These are phyloP conservation scores for Phanerochaete carnosa DNA, from an alignment of 768 basidiomycete species.

Conservation along the genomic window DNA sequence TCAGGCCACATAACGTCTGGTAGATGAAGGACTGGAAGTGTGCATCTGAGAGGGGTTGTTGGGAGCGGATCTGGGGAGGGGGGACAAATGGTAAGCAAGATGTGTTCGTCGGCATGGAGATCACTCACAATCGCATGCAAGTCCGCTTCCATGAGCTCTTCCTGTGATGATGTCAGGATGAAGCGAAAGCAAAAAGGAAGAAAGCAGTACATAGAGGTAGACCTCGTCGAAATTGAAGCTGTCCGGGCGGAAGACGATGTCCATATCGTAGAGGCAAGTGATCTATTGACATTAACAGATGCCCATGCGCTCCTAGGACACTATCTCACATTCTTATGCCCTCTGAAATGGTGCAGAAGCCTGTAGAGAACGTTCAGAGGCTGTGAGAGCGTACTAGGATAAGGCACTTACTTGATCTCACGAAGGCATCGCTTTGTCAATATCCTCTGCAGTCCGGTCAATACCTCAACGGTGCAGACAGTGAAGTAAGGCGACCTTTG, in stretches of 20 bases:
- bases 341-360: constrained; percentile 94
- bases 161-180: constrained; percentile 43
- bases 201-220: constrained; percentile 72
- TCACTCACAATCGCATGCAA: constrained; percentile 89
- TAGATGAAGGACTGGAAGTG: constrained; percentile 97
- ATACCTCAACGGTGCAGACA: neutral
- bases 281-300: constrained; percentile 48
- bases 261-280: constrained; percentile 97
- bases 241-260: constrained; percentile 89
- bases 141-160: constrained; percentile 99
- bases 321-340: constrained; percentile 89
- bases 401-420: constrained; percentile 74
- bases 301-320: constrained; percentile 14
- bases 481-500: constrained; percentile 50
- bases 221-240: constrained; percentile 98
- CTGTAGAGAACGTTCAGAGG: constrained; percentile 36
- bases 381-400: neutral
- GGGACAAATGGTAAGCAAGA: neutral
- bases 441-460: constrained; percentile 58
- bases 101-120: constrained; percentile 2
- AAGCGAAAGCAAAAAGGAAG: neutral
- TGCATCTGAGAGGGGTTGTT: constrained; percentile 84
- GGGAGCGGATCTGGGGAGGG: constrained; percentile 66
- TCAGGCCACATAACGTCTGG: constrained; percentile 96
- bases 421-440: constrained; percentile 94